Conservation (phyloP, 164 flowering plant species). For the Litsea cubeba region DNA sequence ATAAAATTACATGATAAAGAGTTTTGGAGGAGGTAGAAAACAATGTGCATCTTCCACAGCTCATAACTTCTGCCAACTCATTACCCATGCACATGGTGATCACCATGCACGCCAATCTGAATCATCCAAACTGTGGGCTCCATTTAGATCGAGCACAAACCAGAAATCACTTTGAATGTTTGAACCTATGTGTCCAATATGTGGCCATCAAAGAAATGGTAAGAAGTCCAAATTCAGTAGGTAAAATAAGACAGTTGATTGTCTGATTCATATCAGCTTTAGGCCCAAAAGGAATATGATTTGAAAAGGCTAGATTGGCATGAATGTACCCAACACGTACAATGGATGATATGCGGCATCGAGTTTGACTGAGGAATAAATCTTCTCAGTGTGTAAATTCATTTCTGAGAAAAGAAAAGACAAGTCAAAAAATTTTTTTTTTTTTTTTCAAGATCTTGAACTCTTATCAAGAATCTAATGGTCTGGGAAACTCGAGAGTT, state of each 20-base stretch:
- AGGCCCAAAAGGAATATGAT: background rate
- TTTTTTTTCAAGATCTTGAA: too few relatives aligned
- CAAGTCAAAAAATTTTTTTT: too few relatives aligned
- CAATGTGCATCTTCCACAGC: background rate
- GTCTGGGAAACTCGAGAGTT: too few relatives aligned
- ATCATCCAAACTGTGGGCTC: background rate
- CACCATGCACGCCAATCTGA: too few relatives aligned
- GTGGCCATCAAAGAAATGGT: background rate
- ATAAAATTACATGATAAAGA: background rate
- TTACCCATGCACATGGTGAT: too few relatives aligned
- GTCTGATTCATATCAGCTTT: background rate
- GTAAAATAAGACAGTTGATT: background rate
- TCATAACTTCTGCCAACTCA: background rate
- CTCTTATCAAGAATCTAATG: too few relatives aligned
- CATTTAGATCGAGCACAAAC: background rate
- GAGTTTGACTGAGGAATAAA: too few relatives aligned
- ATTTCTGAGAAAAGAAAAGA: too few relatives aligned
- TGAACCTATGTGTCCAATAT: background rate
- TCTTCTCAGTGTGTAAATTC: too few relatives aligned
- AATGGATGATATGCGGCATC: background rate
- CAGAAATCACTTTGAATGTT: background rate
- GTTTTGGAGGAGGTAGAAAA: background rate
- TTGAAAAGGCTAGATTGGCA: background rate
- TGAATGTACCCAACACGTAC: background rate
- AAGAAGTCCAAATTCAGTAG: background rate